A percentile compares a stretch with the other conserved stretches of the same genome.
Evolutionary conservation across 352 stramenopile genomes (phyloP).

Genomic region (Pythium periplocum): DNA sequence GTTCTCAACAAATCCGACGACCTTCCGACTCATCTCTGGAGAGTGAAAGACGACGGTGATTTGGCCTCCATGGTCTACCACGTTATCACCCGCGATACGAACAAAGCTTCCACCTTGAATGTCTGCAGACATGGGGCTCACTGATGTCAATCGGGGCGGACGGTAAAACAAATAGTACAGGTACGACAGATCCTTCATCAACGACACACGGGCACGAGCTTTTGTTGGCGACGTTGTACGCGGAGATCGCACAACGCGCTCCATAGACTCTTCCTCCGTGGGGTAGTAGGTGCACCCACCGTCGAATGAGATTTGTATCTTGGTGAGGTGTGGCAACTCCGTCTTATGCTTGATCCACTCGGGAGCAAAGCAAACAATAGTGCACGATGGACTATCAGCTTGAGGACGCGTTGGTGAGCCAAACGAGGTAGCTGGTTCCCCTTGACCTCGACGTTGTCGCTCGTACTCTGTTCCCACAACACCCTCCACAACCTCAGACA

Average conservation of each 20-base stretch:
- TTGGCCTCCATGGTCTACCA: constrained; percentile 63
- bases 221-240: neutral
- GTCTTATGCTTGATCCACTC: constrained; percentile 23
- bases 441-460: constrained; percentile 4
- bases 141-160: constrained; percentile 34
- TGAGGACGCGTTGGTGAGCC: constrained; percentile 3
- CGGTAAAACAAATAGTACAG: constrained; percentile 78
- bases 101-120: constrained; percentile 63
- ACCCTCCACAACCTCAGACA: constrained; percentile 18
- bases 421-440: neutral
- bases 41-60: constrained; percentile 60
- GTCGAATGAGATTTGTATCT: constrained; percentile 71
- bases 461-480: constrained; percentile 13
- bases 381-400: constrained; percentile 26
- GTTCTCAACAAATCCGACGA: constrained; percentile 61
- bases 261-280: constrained; percentile 17
- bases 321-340: constrained; percentile 46
- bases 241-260: too few species aligned
- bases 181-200: constrained; percentile 56
- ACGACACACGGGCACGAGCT: constrained; percentile 7
- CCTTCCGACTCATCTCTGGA: constrained; percentile 41
- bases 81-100: constrained; percentile 44
- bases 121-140: constrained; percentile 58
- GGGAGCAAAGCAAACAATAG: constrained; percentile 47
- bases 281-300: constrained; percentile 47